phyloP scores from a whole-genome alignment of 1,139 yeast species.

The Scheffersomyces illinoinensis region DNA sequence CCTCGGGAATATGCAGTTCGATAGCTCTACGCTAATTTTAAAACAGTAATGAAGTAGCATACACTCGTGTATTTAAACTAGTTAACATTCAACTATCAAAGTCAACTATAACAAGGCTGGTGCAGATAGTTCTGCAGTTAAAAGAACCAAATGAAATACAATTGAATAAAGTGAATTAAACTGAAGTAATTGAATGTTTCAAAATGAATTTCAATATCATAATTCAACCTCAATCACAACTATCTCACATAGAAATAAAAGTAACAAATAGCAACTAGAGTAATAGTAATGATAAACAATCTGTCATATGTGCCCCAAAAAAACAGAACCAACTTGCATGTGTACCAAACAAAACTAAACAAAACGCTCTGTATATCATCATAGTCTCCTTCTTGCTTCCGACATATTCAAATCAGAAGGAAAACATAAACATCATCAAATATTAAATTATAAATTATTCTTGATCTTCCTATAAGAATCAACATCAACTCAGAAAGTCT shows the following conservation, averaged over 20 bases:
- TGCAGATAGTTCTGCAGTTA: not conserved
- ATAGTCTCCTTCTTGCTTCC: not conserved
- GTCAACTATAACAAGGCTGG: not conserved
- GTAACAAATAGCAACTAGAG: not conserved
- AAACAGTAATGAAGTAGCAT: not conserved
- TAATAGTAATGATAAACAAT: not conserved
- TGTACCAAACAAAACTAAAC: not conserved
- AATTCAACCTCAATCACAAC: not conserved
- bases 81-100: not conserved
- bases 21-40: not conserved
- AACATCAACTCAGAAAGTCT: constrained; percentile 8
- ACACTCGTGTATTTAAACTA: not conserved
- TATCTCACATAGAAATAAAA: not conserved
- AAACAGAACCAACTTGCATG: not conserved
- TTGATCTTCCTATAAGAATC: not conserved
- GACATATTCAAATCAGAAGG: not conserved
- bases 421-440: not conserved
- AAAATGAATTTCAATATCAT: not conserved
- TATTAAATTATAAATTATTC: not conserved
- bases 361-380: not conserved
- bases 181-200: not conserved
- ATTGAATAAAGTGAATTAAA: not conserved
- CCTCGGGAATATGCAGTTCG: not conserved
- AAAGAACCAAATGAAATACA: not conserved
- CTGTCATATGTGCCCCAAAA: not conserved